Base-by-base conservation (phyloP, 106 monocot species). In the Agapanthus africanus region DNA sequence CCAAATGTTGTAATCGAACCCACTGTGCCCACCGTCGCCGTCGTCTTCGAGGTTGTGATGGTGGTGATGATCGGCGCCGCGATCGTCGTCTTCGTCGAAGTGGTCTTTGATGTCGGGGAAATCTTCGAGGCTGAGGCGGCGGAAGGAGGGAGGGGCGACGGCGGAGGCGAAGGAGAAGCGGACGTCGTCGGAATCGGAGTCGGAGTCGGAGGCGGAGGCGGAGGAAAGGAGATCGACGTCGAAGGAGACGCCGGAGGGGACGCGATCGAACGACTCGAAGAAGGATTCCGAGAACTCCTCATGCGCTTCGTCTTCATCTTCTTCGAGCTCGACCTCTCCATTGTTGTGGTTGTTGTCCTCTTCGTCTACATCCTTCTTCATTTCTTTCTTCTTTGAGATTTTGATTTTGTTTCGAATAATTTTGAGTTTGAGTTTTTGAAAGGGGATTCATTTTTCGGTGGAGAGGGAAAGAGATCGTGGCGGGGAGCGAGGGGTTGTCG, bases 91-190 rank as follows among this genome's bases (percentile, higher is more conserved):
- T 9, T 19, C 21, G 23, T 19, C 25, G 19, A 9, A 26, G 26
- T 56, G 7, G 27, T 41, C 42, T 7, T 40, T 23, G 37, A 41
- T 26, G 5, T 40, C 26, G 11, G 37, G 40, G 28, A 42, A 3
- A 4, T 66, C 66, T 8, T 63, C 61, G 8, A 63, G 18, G 31
- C 51, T 37, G 22, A 46, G 31, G 59, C 59, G 31, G 44, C 68
- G 25, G 37, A 69, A 26, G 11, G 74, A 77, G 75, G 86, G 88
- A 51, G 78, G 42, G 37, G 56, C 81, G 34, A 92, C 38, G 51
- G 97, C 97, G 23, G 97, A 89, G 74, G 79, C 88, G 56, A 92
- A 97, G 65, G 97, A 97, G 40, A 80, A 22, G 26, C 97, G 91
- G 7, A 75, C 73, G 64, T 84, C 81, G 26, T 84, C 81, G 25